These are phyloP conservation scores for Cucumis melo DNA, from an alignment of 306 rosid species.

Conservation along the genomic window DNA sequence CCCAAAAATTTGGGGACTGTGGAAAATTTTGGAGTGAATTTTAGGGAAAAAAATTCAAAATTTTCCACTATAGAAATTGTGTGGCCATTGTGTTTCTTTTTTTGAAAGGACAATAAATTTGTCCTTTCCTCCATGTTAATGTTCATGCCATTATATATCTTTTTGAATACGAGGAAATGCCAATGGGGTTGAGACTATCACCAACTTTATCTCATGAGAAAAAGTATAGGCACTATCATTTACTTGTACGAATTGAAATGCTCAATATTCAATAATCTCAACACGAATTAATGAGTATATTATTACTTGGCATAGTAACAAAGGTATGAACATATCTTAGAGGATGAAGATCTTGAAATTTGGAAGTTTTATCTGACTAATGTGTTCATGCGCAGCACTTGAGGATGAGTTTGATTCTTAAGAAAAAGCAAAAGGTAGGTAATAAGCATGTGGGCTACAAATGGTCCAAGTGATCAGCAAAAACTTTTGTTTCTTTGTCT, in stretches of 20 bases:
- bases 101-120: background rate
- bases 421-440: constrained; percentile 12
- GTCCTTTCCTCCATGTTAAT: background rate
- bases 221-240: background rate
- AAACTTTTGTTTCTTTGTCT: constrained; percentile 19
- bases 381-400: constrained; percentile 16
- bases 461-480: constrained; percentile 28
- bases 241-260: background rate
- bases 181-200: background rate
- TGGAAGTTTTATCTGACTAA: constrained; percentile 18
- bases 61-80: background rate
- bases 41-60: too few relatives aligned
- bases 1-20: too few relatives aligned
- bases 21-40: too few relatives aligned
- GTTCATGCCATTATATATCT: background rate
- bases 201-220: background rate
- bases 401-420: constrained; percentile 15
- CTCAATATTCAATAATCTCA: background rate
- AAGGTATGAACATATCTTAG: constrained; percentile 1
- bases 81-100: background rate
- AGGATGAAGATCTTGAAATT: constrained; percentile 14
- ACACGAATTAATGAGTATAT: background rate
- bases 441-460: constrained; percentile 15
- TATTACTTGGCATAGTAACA: background rate
- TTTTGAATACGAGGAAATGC: constrained; percentile 4